Percentiles rank a stretch among this genome's conserved stretches.
These are phyloP conservation scores for Taphrina populina DNA, from an alignment of 1,139 yeast species.

Conservation along the genomic window DNA sequence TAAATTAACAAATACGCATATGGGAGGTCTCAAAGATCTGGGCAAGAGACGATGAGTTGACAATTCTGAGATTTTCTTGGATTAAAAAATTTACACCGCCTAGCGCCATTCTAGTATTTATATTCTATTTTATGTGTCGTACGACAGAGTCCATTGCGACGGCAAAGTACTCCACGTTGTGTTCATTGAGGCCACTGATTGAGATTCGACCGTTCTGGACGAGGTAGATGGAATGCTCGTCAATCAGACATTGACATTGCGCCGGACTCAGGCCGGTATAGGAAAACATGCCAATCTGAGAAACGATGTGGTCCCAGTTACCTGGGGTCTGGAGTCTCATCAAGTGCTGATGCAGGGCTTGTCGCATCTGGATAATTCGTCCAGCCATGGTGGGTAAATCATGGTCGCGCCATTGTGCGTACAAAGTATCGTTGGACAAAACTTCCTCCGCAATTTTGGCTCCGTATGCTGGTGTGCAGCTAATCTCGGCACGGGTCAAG, in stretches of 20 bases:
- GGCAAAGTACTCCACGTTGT: conserved; percentile 80
- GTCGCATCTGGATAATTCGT: conserved; percentile 73
- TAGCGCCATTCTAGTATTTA: too few relatives aligned
- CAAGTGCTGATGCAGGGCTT: conserved; percentile 50
- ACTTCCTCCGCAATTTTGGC: conserved; percentile 81
- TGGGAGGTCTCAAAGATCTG: conserved; percentile 85
- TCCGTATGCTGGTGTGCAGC: conserved; percentile 94
- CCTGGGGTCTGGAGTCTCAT: conserved; percentile 59
- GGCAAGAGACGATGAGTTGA: conserved; percentile 23
- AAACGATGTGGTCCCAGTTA: conserved; percentile 81
- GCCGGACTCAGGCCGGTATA: conserved; percentile 74
- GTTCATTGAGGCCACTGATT: conserved; percentile 80
- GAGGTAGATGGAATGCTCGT: conserved; percentile 75
- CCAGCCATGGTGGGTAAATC: conserved; percentile 77
- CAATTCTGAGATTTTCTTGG: too few relatives aligned
- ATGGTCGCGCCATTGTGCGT: conserved; percentile 63
- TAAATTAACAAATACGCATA: conserved; percentile 90
- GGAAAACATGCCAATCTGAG: conserved; percentile 96
- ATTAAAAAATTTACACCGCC: too few relatives aligned
- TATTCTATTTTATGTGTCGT: conserved; percentile 30
- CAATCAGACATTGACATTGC: conserved; percentile 69
- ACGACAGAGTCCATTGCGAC: conserved; percentile 53
- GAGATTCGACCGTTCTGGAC: conserved; percentile 89
- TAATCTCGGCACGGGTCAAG: conserved; percentile 80
- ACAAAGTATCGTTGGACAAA: conserved; percentile 61